Evolutionary conservation across 2,329 filamentous ascomycete species (phyloP), one percentile per base, ranked within the genome.

Genomic region (Diaporthe citriasiana): DNA sequence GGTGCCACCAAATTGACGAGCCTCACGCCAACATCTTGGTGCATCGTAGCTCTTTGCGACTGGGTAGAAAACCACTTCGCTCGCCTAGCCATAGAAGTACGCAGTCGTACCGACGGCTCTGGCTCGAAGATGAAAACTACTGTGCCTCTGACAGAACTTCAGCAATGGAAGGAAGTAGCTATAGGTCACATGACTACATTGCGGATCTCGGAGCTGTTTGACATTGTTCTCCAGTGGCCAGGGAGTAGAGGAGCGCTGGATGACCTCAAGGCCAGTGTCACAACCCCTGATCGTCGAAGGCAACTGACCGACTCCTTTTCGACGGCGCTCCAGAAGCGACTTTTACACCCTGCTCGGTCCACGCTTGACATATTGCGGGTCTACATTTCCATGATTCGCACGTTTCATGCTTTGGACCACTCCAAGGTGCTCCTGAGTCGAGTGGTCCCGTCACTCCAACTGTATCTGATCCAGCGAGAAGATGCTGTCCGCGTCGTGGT

Each of bases 401-500:
- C 93, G 0, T 95, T 95, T 77, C 92, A 94, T 79, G 89, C 90
- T 35, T 86, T 96, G 5, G 94, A 96, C 78, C 89, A 93, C 66
- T 94, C 93, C 66, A 94, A 94, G 76, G 94, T 96, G 1, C 85
- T 96, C 9, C 87, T 96, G 4, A 92, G 94, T 79, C 89, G 93
- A 51, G 93, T 95, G 57, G 93, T 93, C 12, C 89, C 91, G 63
- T 91, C 92, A 0, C 87, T 96, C 55, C 92, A 94, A 76, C 82
- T 92, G n/a, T 95, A 95, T 78, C 84, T 96, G 19, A 93, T 93
- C 78, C 92, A 93, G 74, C 88, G 82, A 71, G 93, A 95, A 75
- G 94, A 96, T 80, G 94, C 94, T 1, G 93, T 94, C 51, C 89
- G 92, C 35, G 92, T 95, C 65, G 93, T 96, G 38, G 93, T 95